These are phyloP conservation scores for Fusarium guadeloupense DNA, from an alignment of 2,329 filamentous ascomycete genomes.

Conservation along the genomic window DNA sequence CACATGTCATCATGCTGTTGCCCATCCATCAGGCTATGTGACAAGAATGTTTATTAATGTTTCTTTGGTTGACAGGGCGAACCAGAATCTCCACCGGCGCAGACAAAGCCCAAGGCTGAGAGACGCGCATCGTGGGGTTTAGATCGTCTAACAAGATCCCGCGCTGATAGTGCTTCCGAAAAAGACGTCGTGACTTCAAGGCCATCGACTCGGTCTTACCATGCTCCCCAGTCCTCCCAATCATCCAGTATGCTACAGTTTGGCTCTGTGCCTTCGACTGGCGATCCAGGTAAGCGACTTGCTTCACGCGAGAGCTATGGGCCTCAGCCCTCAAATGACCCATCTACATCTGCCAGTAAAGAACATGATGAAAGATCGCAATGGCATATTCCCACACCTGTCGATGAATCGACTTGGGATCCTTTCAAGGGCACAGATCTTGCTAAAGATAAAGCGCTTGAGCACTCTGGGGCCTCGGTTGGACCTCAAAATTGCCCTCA, in stretches of 20 bases:
- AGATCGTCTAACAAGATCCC: slow-evolving; percentile 48
- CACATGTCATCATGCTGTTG: slow-evolving; percentile 41
- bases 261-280: slow-evolving; percentile 27
- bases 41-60: slow-evolving; percentile 50
- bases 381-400: slow-evolving; percentile 38
- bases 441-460: slow-evolving; percentile 19
- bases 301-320: slow-evolving; percentile 30
- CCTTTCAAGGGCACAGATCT: slow-evolving; percentile 32
- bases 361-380: slow-evolving; percentile 27
- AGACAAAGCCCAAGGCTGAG: slow-evolving; percentile 50
- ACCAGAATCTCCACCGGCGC: slow-evolving; percentile 45
- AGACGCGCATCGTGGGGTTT: slow-evolving; percentile 58
- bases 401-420: slow-evolving; percentile 37
- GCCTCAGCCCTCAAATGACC: slow-evolving; percentile 15
- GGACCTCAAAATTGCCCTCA: slow-evolving; percentile 4
- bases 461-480: slow-evolving; percentile 17
- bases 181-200: slow-evolving; percentile 32
- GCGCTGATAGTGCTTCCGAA: slow-evolving; percentile 35
- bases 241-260: slow-evolving; percentile 36
- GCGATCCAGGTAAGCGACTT: slow-evolving; percentile 37
- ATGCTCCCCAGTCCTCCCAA: slow-evolving; percentile 36
- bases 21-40: slow-evolving; percentile 43
- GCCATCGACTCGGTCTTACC: slow-evolving; percentile 31
- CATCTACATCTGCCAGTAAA: slow-evolving; percentile 21
- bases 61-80: slow-evolving; percentile 51